Conservation (phyloP, 202 grass and related monocot genomes). For the Schoenoplectus triqueter region DNA sequence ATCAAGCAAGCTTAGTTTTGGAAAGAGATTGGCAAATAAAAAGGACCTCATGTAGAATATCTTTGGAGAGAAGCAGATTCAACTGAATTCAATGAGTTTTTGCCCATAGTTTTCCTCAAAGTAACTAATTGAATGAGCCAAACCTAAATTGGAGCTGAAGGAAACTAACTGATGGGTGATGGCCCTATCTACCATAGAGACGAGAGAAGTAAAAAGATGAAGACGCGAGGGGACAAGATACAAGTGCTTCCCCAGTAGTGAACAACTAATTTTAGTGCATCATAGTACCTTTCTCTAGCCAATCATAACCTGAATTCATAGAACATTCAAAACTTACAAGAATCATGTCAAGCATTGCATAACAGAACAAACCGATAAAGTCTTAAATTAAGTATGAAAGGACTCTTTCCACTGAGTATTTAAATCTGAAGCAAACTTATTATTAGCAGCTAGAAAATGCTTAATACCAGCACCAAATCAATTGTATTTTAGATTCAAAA, state of each 20-base stretch:
- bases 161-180: background rate
- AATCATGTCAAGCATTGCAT: background rate
- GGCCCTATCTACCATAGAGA: background rate
- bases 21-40: background rate
- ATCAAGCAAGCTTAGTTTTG: background rate
- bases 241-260: background rate
- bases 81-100: conserved; percentile 12
- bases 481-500: background rate
- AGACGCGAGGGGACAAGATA: background rate
- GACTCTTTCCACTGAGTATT: background rate
- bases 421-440: conserved; percentile 17
- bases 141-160: conserved; percentile 1
- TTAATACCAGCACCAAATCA: conserved; percentile 9
- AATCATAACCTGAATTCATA: background rate
- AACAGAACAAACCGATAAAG: conserved; percentile 1
- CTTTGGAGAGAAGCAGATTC: background rate
- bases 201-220: background rate
- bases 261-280: background rate
- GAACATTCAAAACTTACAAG: background rate
- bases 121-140: background rate
- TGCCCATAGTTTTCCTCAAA: background rate
- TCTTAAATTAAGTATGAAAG: conserved; percentile 8
- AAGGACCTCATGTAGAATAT: background rate
- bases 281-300: conserved; percentile 3
- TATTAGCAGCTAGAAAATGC: background rate